These are phyloP conservation scores for Tolypocladium capitatum DNA, from an alignment of 2,329 filamentous ascomycete genomes.

Conservation along the genomic window DNA sequence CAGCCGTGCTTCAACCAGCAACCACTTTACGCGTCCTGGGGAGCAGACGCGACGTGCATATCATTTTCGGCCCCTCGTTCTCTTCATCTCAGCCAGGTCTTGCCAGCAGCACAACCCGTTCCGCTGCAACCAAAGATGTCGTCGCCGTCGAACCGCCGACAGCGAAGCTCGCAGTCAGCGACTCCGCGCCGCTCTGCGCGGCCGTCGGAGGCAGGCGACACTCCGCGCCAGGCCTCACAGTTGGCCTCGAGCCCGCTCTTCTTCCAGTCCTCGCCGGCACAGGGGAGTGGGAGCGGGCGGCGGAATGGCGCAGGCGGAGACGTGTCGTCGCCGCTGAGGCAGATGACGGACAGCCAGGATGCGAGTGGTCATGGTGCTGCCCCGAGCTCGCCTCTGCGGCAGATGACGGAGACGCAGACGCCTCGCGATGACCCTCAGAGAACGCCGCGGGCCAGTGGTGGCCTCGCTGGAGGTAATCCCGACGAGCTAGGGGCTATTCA, in stretches of 20 bases:
- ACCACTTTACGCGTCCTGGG: constrained; percentile 28
- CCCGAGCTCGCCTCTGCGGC: constrained; percentile 47
- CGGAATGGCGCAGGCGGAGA: constrained; percentile 19
- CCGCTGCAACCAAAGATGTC: constrained; percentile 20
- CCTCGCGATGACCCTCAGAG: constrained; percentile 41
- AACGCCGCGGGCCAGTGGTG: constrained; percentile 55
- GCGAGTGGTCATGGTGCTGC: constrained; percentile 22
- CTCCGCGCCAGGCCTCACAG: constrained; percentile 35
- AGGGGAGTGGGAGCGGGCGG: constrained; percentile 9
- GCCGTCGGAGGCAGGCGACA: constrained; percentile 22
- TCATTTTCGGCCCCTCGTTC: constrained; percentile 11
- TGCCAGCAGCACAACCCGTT: too few relatives aligned
- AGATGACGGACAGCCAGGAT: constrained; percentile 44
- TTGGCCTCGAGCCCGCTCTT: constrained; percentile 71
- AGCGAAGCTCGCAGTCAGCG: constrained; percentile 37
- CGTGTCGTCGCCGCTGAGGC: constrained; percentile 40
- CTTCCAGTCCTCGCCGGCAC: constrained; percentile 43
- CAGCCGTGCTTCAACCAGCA: constrained; percentile 7
- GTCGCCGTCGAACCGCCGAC: constrained; percentile 31
- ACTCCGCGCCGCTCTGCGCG: constrained; percentile 28
- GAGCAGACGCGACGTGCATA: constrained; percentile 10
- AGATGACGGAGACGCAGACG: constrained; percentile 44
- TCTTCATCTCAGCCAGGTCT: not conserved
- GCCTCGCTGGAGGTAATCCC: constrained; percentile 48
- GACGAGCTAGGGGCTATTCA: not conserved